Conservation (phyloP, 176 grass and related monocot species). For the Phoenix dactylifera region DNA sequence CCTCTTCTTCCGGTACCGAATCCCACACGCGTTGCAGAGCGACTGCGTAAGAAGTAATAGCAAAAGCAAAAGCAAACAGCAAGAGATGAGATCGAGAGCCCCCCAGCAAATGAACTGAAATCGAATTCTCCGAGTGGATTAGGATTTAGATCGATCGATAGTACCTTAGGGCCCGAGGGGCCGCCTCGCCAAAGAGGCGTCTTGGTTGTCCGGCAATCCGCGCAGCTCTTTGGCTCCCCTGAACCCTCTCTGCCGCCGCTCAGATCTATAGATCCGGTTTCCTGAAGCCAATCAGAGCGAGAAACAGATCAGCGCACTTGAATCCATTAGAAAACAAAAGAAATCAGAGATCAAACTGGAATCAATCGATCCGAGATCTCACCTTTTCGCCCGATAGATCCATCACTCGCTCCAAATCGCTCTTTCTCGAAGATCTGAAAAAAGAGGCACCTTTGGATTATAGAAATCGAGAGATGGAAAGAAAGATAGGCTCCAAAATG, state of each 20-base stretch:
- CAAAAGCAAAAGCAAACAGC: background rate
- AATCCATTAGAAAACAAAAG: too few relatives aligned
- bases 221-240: slow-evolving; percentile 40
- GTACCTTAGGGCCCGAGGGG: slow-evolving; percentile 57
- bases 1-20: slow-evolving; percentile 90
- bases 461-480: background rate
- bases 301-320: background rate
- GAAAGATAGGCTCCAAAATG: background rate
- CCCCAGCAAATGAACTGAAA: background rate
- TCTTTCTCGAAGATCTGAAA: slow-evolving; percentile 1
- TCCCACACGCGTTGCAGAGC: slow-evolving; percentile 92
- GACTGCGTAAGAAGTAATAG: slow-evolving; percentile 21
- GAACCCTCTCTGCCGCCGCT: background rate
- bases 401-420: slow-evolving; percentile 26
- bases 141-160: too few relatives aligned
- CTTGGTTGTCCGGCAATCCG: slow-evolving; percentile 65
- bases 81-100: background rate
- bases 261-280: slow-evolving; percentile 13
- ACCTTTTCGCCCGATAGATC: slow-evolving; percentile 46
- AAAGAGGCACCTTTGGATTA: background rate
- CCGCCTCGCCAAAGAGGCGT: slow-evolving; percentile 83
- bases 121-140: background rate
- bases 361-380: background rate
- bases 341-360: background rate
- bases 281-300: slow-evolving; percentile 10